Evolutionary conservation across 106 monocot genomes (phyloP), one percentile per base, ranked within the genome.

Genomic region (Dioscorea alata): DNA sequence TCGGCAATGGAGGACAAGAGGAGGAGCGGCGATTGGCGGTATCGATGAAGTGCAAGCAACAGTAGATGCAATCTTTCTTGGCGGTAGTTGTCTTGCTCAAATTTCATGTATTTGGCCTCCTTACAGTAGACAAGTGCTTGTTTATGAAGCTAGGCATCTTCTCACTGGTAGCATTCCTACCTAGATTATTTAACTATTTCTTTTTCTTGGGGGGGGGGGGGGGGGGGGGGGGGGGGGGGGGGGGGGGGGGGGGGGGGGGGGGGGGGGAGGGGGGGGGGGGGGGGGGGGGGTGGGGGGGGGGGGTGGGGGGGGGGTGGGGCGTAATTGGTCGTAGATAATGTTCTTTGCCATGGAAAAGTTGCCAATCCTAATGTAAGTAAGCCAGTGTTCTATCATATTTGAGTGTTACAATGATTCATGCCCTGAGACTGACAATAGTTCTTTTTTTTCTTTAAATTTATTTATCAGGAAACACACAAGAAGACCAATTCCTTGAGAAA

Each of bases 131-230:
- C 71, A 92, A 32, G 69, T 96, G 75, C 86, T 96, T 62, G 91
- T 96, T 63, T 92, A 96, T 84, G 96, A 96, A 82, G 96, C 96
- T 49, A 88, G 96, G 22, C 96, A 96, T 82, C 84, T 96, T 70
- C 80, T 96, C 48, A 83, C 76, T 57, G 96, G 96, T 96, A 78
- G 71, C 28, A 28, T 67, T 2, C 22, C 17, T 60, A 16, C 13
- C 10, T 69, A 64, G n/a, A 13, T 15, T 42, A 13, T 15, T 42
- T 64, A 64, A 18, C 6, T 57, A 21, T 21, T 28, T 28, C 28
- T 28, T 28, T 60, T 12, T 50, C n/a, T n/a, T n/a, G n/a, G 24
- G 24, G 28, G 62, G 31, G 25, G 62, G 25, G 25, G 24, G 24
- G 6, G 4, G 62, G 24, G 31, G 62, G 62, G 31, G 31, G 6